Base-by-base conservation (phyloP, 257 asterid genomes). In the Plantago major region DNA sequence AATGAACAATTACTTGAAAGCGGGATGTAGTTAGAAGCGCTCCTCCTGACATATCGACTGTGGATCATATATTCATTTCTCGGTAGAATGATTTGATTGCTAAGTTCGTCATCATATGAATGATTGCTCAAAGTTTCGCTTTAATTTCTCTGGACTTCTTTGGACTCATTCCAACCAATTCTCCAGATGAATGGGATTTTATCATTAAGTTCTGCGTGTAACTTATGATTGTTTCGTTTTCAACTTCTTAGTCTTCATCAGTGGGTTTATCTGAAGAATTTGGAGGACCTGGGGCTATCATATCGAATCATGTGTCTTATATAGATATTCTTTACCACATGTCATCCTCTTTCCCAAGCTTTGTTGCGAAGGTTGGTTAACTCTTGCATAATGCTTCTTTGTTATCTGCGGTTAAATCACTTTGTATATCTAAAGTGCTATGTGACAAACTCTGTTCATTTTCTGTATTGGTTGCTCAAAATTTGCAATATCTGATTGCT, bases 341-440 rank as follows among this genome's bases (percentile, higher is more conserved):
- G 97, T 86, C 94, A 28, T 73, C 82, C 60, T 84, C 86, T 42
- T 92, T 87, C 71, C 96, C 99, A 44, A 92, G 97, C 79, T 92
- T 92, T 76, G 99, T 89, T 43, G 99, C 99, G 28, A 92, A 92
- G 97, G 99, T 92, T 68, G 52, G 87, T 72, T 42, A 58, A 67
- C 42, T 58, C 67, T 57, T 44, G 46, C 60, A 42, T 61, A 7
- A 22, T 19, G 43, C 54, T 46, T 62, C 45, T 60, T 22, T 58
- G 48, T 26, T 4, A 44, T 67, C 44, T 61, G 59, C 42, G 57
- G 53, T 60, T 62, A 64, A 53, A 10, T 38, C 57, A 51, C 53
- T 17, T 57, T 56, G 16, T 48, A 7, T 62, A 9, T 33, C 45
- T 87, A 33, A 44, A 46, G 52, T 71, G 63, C 14, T 40, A 45